Base-by-base conservation (phyloP, 2,329 filamentous ascomycete species). In the Microdochium bolleyi region DNA sequence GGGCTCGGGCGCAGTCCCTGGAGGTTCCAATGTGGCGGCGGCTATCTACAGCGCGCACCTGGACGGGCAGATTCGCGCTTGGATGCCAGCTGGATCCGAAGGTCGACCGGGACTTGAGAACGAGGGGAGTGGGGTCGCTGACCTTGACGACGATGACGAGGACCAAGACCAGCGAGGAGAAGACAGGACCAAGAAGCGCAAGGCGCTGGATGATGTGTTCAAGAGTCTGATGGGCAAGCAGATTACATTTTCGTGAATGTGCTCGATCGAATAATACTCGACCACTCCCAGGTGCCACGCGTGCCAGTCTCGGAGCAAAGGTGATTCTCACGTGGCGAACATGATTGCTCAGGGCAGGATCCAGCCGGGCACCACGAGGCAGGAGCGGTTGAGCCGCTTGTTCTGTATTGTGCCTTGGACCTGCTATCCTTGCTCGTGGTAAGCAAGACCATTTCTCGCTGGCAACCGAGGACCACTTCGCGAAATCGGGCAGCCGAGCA, bases 1-100 rank as follows among this genome's bases (percentile, higher is more conserved):
- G 1, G 76, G 76, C 3, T 75, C 75, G 7, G 83, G 82, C 0
- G 65, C 85, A 1, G 84, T 87, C 58, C 79, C 81, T 73, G 80
- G 80, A 3, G 79, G 79, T 2, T 71, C 67, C 2, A 79, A 76
- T 55, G 73, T 73, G 21, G 59, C 75, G 3, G 79, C 79, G 0
- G 77, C 73, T 9, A 63, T 96, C 53, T 95, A 90, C 69, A 94
- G 89, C 51, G 87, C 84, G 2, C 90, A 96, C 62, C 77, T 85
- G 2, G 90, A 96, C 64, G 92, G 92, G 0, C 86, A 85, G 51
- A 92, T 97, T 53, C 79, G 87, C 48, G 81, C 82, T 3, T 96
- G 92, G 91, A 77, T 78, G 59, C 87, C 89, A 2, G 72, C 73
- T 1, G 80, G 78, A 3, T 72, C 70, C 32, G 69, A 80, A 58